phyloP scores from a whole-genome alignment of 1,284 basidiomycete species.

The Apiotrichum mycotoxinovorans region DNA sequence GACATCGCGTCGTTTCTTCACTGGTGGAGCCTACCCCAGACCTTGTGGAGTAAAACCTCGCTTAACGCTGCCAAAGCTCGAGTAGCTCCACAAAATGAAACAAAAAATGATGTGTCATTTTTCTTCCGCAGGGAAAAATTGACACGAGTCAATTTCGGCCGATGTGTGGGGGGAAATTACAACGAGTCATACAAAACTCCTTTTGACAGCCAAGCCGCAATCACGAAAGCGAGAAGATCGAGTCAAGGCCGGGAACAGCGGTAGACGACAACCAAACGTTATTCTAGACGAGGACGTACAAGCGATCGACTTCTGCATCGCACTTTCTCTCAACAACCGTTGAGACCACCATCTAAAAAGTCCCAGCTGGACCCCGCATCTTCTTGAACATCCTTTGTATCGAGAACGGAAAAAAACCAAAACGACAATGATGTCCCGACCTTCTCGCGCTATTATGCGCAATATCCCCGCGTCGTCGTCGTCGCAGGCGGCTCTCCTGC shows the following conservation, averaged over 20 bases:
- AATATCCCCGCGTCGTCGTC: constrained; percentile 2
- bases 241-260: neutral
- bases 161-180: neutral
- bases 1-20: too few species aligned
- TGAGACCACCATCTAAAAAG: neutral
- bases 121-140: too few species aligned
- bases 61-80: too few species aligned
- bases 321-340: neutral
- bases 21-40: too few species aligned
- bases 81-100: too few species aligned
- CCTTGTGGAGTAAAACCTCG: too few species aligned
- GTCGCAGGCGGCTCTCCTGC: constrained; percentile 18
- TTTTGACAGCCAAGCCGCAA: too few species aligned
- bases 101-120: too few species aligned
- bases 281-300: neutral
- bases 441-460: constrained; percentile 17
- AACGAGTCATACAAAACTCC: neutral
- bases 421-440: constrained; percentile 13
- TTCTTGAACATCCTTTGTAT: neutral
- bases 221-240: neutral
- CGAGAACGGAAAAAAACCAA: neutral
- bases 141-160: too few species aligned
- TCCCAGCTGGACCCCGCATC: neutral
- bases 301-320: neutral
- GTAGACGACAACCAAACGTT: neutral